Conservation (phyloP, 2,329 filamentous ascomycete species). For the Cercospora brassicicola region DNA sequence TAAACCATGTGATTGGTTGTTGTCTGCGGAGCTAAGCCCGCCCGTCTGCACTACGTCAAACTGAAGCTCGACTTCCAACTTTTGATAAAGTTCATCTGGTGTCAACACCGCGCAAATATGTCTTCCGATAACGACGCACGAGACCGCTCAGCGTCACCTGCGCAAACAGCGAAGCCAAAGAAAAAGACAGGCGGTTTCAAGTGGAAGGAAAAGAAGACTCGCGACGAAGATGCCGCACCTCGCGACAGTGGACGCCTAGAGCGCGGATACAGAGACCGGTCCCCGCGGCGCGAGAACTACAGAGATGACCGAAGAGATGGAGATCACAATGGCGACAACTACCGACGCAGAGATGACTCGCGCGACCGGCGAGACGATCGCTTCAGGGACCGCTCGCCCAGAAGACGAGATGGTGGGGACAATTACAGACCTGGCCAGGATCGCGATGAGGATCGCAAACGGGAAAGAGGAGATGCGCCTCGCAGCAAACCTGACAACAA, state of each 20-base stretch:
- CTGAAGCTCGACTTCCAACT: background rate
- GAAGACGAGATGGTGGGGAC: slow-evolving; percentile 41
- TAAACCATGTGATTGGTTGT: background rate
- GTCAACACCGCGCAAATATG: slow-evolving; percentile 16
- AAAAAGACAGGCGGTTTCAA: slow-evolving; percentile 41
- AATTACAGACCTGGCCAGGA: slow-evolving; percentile 38
- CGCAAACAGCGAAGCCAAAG: slow-evolving; percentile 30
- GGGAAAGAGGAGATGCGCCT: slow-evolving; percentile 6
- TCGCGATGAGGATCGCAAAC: slow-evolving; percentile 14
- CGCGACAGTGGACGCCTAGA: slow-evolving; percentile 33
- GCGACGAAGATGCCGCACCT: slow-evolving; percentile 25
- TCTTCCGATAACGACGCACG: slow-evolving; percentile 21
- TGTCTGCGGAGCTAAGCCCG: background rate
- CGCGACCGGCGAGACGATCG: slow-evolving; percentile 15
- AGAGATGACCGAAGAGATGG: slow-evolving; percentile 6
- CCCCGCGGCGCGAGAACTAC: slow-evolving; percentile 33
- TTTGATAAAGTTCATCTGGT: background rate
- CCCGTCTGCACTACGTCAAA: background rate
- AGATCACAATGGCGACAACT: slow-evolving; percentile 19
- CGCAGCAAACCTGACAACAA: slow-evolving; percentile 9
- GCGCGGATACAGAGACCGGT: slow-evolving; percentile 40
- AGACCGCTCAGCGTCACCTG: slow-evolving; percentile 36
- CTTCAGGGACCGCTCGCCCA: slow-evolving; percentile 32
- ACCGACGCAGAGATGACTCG: slow-evolving; percentile 29
- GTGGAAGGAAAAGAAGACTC: slow-evolving; percentile 40